Evolutionary conservation across 2,329 filamentous ascomycete genomes (phyloP).

Genomic region (Trichophyton mentagrophytes): DNA sequence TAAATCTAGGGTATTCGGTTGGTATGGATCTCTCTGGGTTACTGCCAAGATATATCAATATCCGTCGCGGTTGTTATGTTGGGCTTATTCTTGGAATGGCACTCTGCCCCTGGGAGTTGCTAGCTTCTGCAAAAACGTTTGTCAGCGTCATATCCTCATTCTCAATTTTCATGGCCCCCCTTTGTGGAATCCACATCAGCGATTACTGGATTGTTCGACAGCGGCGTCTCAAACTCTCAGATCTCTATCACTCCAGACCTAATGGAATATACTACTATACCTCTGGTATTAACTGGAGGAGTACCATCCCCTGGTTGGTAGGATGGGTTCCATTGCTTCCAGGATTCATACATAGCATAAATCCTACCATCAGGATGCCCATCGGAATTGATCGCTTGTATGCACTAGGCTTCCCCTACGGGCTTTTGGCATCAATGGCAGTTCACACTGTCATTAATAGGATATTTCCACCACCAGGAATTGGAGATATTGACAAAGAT

Average conservation of each 20-base stretch:
- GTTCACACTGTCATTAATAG: not conserved
- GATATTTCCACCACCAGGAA: not conserved
- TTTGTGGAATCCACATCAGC: constrained; percentile 24
- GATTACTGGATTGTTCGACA: constrained; percentile 25
- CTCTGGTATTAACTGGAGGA: constrained; percentile 35
- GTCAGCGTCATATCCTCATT: constrained; percentile 36
- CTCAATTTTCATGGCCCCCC: constrained; percentile 36
- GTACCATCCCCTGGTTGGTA: constrained; percentile 18
- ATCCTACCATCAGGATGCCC: constrained; percentile 8
- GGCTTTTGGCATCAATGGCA: constrained; percentile 17
- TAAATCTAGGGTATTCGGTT: constrained; percentile 27
- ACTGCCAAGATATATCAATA: constrained; percentile 43
- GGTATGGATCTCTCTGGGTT: constrained; percentile 44
- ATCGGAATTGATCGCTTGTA: constrained; percentile 29
- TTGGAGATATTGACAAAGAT: not conserved
- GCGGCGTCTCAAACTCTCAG: constrained; percentile 31
- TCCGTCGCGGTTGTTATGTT: constrained; percentile 42
- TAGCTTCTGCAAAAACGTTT: constrained; percentile 36
- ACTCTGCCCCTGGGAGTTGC: constrained; percentile 39
- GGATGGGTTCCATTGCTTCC: constrained; percentile 16
- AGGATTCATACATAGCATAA: constrained; percentile 27
- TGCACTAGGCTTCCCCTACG: constrained; percentile 31
- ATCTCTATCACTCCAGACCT: constrained; percentile 30
- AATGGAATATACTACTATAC: constrained; percentile 33
- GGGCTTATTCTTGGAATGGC: constrained; percentile 11